Conservation (phyloP, 257 asterid species). For the Solanum dulcamara region DNA sequence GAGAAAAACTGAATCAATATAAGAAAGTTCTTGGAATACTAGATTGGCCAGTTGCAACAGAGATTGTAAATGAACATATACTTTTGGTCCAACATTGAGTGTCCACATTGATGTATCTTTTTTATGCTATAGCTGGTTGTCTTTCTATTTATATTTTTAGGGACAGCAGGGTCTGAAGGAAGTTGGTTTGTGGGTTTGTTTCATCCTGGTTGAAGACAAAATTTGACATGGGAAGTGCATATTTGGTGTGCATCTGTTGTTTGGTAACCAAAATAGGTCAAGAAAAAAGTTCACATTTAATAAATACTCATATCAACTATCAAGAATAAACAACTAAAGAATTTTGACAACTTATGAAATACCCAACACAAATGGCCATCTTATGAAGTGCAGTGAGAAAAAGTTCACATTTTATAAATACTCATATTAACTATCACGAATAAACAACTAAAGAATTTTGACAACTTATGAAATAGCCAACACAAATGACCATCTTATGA, state of each 20-base stretch:
- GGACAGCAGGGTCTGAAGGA: neutral
- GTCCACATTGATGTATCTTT: neutral
- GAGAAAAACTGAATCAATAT: neutral
- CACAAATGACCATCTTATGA: neutral
- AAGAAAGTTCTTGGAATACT: neutral
- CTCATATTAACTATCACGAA: neutral
- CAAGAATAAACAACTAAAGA: neutral
- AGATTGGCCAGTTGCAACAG: neutral
- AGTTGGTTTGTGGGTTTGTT: neutral
- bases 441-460: neutral
- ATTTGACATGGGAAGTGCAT: neutral
- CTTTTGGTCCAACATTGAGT: neutral
- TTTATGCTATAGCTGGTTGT: neutral
- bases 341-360: neutral
- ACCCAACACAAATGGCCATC: neutral
- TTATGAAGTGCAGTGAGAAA: neutral
- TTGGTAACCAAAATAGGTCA: neutral
- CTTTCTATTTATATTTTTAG: neutral
- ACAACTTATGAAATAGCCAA: neutral
- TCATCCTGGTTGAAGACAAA: neutral
- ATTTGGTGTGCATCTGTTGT: neutral
- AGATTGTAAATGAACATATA: neutral
- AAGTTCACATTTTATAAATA: neutral
- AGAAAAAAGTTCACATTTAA: neutral
- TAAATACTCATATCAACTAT: neutral